Evolutionary conservation across 495 filamentous ascomycete species (phyloP).

Genomic region (Neurospora hispaniola): DNA sequence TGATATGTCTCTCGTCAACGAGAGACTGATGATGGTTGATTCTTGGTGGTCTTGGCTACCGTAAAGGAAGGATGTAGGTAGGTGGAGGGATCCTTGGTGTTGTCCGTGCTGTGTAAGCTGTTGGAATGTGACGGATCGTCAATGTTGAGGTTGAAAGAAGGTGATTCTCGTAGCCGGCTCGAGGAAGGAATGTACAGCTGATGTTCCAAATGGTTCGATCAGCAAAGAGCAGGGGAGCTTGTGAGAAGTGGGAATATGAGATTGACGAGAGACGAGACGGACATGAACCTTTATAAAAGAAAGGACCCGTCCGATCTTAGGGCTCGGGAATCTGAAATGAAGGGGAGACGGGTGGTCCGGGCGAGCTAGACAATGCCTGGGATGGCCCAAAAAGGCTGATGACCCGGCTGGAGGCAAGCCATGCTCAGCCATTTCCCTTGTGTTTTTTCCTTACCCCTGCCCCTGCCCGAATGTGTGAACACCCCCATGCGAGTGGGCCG

Average conservation of each 20-base stretch:
- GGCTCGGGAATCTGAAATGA: background rate
- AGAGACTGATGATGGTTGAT: background rate
- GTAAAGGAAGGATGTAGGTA: constrained; percentile 1
- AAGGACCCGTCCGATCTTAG: background rate
- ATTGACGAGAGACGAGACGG: background rate
- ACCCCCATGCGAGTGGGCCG: background rate
- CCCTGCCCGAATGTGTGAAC: background rate
- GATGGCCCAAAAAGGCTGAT: background rate
- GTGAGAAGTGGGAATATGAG: constrained; percentile 8
- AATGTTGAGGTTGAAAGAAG: constrained; percentile 8
- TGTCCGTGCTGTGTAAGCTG: constrained; percentile 1
- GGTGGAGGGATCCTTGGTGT: background rate
- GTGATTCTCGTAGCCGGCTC: constrained; percentile 28
- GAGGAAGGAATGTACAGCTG: constrained; percentile 28
- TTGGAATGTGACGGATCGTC: background rate
- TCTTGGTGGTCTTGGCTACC: background rate
- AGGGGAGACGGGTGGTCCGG: background rate
- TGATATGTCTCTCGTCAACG: background rate
- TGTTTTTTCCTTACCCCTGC: background rate
- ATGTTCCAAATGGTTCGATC: constrained; percentile 9
- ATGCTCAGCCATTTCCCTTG: constrained; percentile 3
- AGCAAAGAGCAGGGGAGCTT: constrained; percentile 14
- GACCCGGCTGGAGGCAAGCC: background rate
- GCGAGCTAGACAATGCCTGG: background rate
- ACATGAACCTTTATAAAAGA: constrained; percentile 8